Evolutionary conservation across 1,284 basidiomycete species (phyloP).

Genomic region (Apiotrichum siamense): DNA sequence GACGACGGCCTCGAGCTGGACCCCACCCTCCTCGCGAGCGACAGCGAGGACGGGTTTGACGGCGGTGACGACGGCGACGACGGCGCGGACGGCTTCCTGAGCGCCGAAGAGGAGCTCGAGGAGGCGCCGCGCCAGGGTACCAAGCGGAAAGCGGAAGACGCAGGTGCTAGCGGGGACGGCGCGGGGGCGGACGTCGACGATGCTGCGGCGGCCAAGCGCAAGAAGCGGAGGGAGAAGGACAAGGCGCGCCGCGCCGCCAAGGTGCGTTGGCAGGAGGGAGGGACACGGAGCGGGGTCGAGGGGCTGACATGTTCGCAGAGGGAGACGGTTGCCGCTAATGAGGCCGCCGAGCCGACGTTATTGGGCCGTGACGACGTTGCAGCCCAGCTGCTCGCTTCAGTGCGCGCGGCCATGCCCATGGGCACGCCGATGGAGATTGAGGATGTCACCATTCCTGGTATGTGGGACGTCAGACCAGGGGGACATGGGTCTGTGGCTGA

Average conservation of each 20-base stretch:
- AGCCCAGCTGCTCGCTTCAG: constrained; percentile 25
- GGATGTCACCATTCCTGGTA: constrained; percentile 33
- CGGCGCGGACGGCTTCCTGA: constrained; percentile 12
- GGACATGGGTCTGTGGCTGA: not conserved
- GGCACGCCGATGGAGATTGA: constrained; percentile 43
- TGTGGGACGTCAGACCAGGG: too few species aligned
- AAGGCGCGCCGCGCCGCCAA: constrained; percentile 23
- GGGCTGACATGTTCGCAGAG: too few species aligned
- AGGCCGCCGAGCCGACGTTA: constrained; percentile 22
- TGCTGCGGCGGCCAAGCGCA: constrained; percentile 17
- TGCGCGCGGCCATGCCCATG: constrained; percentile 34
- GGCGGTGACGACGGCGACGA: not conserved
- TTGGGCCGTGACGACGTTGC: constrained; percentile 22
- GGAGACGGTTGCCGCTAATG: constrained; percentile 3
- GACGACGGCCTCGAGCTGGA: constrained; percentile 41
- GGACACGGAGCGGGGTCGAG: not conserved
- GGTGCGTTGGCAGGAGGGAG: constrained; percentile 10
- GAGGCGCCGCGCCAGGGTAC: constrained; percentile 2
- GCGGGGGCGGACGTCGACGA: constrained; percentile 9
- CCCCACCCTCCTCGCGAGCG: constrained; percentile 19
- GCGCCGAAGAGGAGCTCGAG: constrained; percentile 15
- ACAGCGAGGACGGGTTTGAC: constrained; percentile 15
- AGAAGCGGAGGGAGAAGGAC: constrained; percentile 19
- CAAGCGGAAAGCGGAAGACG: constrained; percentile 7
- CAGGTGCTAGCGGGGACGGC: not conserved